A percentile compares a stretch with the other conserved stretches of the same genome.
Evolutionary conservation across 1,284 basidiomycete genomes (phyloP).

Genomic region (Phenoliferia sp.): DNA sequence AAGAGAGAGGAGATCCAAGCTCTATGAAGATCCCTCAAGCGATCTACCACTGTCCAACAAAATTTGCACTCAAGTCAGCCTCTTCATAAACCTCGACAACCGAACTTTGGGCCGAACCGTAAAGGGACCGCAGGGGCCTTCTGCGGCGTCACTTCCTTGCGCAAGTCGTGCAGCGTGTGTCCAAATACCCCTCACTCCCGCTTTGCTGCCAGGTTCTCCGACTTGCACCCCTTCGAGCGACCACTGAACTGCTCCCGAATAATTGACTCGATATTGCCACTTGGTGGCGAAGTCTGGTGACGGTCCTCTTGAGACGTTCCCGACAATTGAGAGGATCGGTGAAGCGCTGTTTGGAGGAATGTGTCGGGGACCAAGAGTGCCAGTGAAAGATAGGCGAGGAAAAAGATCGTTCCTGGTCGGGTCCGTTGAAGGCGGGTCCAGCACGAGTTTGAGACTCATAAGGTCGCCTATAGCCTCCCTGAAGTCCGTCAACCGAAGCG

Average conservation of each 20-base stretch:
- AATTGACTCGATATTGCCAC: neutral
- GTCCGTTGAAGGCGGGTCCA: neutral
- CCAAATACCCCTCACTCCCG: neutral
- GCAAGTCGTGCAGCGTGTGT: neutral
- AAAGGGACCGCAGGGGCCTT: neutral
- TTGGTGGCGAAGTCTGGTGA: neutral
- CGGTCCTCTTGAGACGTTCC: neutral
- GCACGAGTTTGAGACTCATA: neutral
- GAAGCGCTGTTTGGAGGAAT: neutral
- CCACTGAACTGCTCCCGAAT: neutral
- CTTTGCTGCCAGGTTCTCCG: neutral
- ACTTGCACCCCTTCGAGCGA: neutral
- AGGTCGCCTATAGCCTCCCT: neutral
- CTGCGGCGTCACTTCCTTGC: neutral
- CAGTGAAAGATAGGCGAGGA: neutral
- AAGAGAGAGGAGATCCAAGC: no score
- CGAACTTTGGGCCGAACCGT: no score
- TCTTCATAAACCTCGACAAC: no score
- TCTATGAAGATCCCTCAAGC: no score
- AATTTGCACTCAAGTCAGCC: no score
- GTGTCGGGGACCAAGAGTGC: neutral
- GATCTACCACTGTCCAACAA: no score
- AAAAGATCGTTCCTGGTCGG: neutral
- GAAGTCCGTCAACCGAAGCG: neutral
- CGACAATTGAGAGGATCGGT: neutral